Base-by-base conservation (phyloP, 2,329 filamentous ascomycete genomes). In the Catunica adiposa region DNA sequence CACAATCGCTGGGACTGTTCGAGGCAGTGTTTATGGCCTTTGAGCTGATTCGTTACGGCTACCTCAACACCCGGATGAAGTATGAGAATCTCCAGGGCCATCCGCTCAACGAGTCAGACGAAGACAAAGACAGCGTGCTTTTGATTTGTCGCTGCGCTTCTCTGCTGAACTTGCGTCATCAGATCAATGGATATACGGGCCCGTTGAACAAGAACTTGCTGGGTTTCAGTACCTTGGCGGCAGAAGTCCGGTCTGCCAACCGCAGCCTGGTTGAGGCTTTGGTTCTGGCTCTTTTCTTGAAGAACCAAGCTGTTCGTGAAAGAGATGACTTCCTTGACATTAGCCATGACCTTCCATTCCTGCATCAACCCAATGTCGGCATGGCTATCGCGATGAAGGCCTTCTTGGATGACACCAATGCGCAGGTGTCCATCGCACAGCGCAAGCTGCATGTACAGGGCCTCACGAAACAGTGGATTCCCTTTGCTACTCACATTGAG, bases 151-250 rank as follows among this genome's bases (percentile, higher is more conserved):
- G 92, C 40, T 84, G 89, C 59, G 86, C 89, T 14, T 89, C 86
- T 54, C 73, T 97, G 57, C 78, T 89, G 53, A 87, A 85, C 64
- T 74, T 97, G 59, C 80, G 82, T 31, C 92, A 98, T 66, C 79
- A 86, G 62, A 76, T 78, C 2, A 89, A 90, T 62, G 92, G 92
- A 29, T 98, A 96, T 68, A 96, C 90, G 1, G 92, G 92, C 0
- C 90, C 92, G 1, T 76, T 98, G 1, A 95, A 89, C 73, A 84
- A 92, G 67, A 89, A 90, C 61, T 75, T 96, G 54, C 75, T 98
- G 44, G 83, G 82, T 25, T 98, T 89, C 72, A 85, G 88, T 59
- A 89, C 88, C 1, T 75, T 97, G 57, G 82, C 88, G 42, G 83
- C 83, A 1, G 80, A 86, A 42, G 82, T 96, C 23, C 84, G 89